Base-by-base conservation (phyloP, 495 filamentous ascomycete species). In the Hyaloscypha finlandica region DNA sequence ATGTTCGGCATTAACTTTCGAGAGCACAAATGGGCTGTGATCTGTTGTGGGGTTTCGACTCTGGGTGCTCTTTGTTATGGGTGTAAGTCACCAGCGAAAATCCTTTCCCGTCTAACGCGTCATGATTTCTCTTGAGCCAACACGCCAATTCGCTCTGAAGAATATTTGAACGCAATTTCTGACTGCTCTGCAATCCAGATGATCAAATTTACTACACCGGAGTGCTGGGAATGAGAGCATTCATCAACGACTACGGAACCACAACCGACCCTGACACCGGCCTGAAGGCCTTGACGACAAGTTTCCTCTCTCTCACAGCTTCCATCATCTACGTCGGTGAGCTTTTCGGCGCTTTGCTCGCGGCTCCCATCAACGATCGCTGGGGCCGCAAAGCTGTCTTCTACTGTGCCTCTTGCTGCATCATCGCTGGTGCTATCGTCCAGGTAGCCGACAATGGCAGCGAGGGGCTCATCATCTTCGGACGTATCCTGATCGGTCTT, bases 301-400 rank as follows among this genome's bases (percentile, higher is more conserved):
- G 53, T 32, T 72, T 72, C 37, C 42, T 58, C 32, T 74, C 70
- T 14, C 53, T 74, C 22, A 72, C 70, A 12, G 67, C 72, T 20
- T 74, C 72, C 6, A 25, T 62, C 48, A 74, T 74, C 56, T 72
- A 74, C 58, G 59, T 74, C 29, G 72, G 72, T 52, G 70, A 74
- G 19, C 59, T 74, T n/a, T 14, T 66, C 35, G 72, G 72, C 4
- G 67, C 72, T 53, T 64, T 31, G 6, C 56, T 72, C 54, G 45
- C 72, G 6, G 70, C 70, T 3, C 72, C 72, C 9, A 69, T 74
- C 61, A 74, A 74, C 54, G 72, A 74, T 25, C 16, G 11, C 8
- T 72, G 29, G 42, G 72, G 72, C 57, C 70, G 72, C n/a, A 74
- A 72, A 45, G 57, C 59, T 1, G 65, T 66, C 35, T 74, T 74